These are phyloP conservation scores for Paecilomyces sp. DNA, from an alignment of 2,329 filamentous ascomycete genomes.

Conservation along the genomic window DNA sequence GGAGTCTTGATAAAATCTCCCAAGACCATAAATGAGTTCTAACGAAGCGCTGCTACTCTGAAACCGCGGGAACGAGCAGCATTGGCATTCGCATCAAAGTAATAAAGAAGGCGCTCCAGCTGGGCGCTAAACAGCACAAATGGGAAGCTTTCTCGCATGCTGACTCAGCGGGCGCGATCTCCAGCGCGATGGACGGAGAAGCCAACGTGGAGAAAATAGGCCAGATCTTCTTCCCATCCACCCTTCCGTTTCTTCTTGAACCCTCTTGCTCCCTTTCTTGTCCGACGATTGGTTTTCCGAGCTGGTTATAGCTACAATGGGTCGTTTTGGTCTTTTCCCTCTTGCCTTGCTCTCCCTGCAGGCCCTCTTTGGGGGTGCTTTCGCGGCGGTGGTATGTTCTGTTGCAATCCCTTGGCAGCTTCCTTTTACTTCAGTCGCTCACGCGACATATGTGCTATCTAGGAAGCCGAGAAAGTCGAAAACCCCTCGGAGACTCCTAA, in stretches of 20 bases:
- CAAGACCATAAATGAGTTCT: not conserved
- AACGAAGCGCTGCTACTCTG: not conserved
- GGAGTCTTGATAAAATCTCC: not conserved
- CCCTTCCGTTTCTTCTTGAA: slow-evolving; percentile 9
- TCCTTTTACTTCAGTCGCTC: slow-evolving; percentile 15
- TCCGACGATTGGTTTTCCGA: slow-evolving; percentile 2
- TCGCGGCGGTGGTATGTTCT: slow-evolving; percentile 53
- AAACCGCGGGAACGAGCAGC: not conserved
- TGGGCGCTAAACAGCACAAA: not conserved
- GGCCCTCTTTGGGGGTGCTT: slow-evolving; percentile 58
- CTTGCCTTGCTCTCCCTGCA: slow-evolving; percentile 65
- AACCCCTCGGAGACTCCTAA: slow-evolving; percentile 57
- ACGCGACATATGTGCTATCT: slow-evolving; percentile 8
- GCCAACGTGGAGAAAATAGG: slow-evolving; percentile 19
- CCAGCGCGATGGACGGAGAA: slow-evolving; percentile 1
- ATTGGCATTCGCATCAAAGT: not conserved
- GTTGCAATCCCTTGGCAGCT: slow-evolving; percentile 7
- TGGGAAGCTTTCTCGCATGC: slow-evolving; percentile 1
- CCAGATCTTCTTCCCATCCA: slow-evolving; percentile 4
- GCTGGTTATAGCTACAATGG: slow-evolving; percentile 49
- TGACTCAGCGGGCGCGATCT: slow-evolving; percentile 13
- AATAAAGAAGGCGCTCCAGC: not conserved
- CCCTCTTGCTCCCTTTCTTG: slow-evolving; percentile 5
- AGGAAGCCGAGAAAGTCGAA: slow-evolving; percentile 56
- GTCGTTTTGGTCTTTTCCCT: slow-evolving; percentile 64